Conservation (phyloP, 1,284 basidiomycete species). For the Schizophyllum commune region DNA sequence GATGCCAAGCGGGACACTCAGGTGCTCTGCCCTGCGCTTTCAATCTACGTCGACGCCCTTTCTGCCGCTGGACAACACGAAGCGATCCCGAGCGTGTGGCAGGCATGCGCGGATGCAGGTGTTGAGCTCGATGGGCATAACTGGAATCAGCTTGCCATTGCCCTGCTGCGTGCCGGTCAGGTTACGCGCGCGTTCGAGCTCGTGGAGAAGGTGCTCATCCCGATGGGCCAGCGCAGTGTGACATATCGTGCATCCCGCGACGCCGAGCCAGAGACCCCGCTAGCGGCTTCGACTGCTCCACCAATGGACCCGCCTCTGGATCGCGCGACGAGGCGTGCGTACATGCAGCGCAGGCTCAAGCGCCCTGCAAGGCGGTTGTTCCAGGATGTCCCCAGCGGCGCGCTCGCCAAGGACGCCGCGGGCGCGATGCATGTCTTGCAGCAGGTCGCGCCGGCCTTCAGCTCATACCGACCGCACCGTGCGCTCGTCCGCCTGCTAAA, state of each 20-base stretch:
- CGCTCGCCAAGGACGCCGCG: conserved; percentile 31
- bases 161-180: conserved; percentile 75
- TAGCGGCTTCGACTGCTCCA: conserved; percentile 18
- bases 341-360: conserved; percentile 13
- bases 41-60: conserved; percentile 77
- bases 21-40: conserved; percentile 72
- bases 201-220: conserved; percentile 73
- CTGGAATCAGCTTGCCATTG: conserved; percentile 83
- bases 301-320: conserved; percentile 22
- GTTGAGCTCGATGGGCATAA: conserved; percentile 87
- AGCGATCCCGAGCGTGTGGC: conserved; percentile 68
- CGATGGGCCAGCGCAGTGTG: conserved; percentile 37
- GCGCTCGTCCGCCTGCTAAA: conserved; percentile 40
- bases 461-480: conserved; percentile 56
- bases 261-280: conserved; percentile 32
- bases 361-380: conserved; percentile 3
- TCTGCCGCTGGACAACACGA: conserved; percentile 57
- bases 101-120: conserved; percentile 52
- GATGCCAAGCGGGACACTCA: conserved; percentile 32
- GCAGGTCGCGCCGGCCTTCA: conserved; percentile 56
- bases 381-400: conserved; percentile 2
- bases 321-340: background rate
- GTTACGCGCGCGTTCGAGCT: conserved; percentile 78
- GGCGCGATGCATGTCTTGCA: conserved; percentile 55
- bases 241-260: conserved; percentile 25